Conservation (phyloP, 345 rosid genomes). For the Eucalyptus dawsonii region DNA sequence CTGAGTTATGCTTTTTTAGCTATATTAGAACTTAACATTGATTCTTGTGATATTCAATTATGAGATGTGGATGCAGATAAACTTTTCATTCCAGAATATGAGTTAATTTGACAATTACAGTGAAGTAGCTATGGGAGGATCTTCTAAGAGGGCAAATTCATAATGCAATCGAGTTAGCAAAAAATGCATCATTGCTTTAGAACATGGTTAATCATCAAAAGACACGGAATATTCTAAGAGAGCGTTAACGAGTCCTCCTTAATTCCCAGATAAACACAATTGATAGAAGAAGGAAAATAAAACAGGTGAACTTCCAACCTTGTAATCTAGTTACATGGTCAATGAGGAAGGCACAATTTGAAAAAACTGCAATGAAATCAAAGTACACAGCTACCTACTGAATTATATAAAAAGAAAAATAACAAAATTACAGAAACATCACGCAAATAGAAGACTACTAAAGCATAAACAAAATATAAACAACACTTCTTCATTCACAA, state of each 20-base stretch:
- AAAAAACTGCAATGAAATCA: neutral
- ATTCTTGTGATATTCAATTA: neutral
- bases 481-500: neutral
- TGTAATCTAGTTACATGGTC: neutral
- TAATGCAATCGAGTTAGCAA: neutral
- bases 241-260: neutral
- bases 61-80: neutral
- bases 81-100: neutral
- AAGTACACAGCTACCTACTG: neutral
- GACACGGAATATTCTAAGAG: neutral
- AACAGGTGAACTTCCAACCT: neutral
- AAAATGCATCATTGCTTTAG: neutral
- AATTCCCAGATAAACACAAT: neutral
- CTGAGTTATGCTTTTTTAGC: neutral
- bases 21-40: neutral
- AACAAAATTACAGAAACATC: neutral
- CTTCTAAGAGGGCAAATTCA: neutral
- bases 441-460: neutral
- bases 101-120: neutral
- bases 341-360: neutral
- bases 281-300: neutral
- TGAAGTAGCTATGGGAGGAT: neutral
- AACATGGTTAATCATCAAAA: neutral
- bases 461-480: neutral
- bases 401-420: neutral